Evolutionary conservation across 331 rosid genomes (phyloP), one percentile per base, ranked within the genome.

Genomic region (Cydonia oblonga): DNA sequence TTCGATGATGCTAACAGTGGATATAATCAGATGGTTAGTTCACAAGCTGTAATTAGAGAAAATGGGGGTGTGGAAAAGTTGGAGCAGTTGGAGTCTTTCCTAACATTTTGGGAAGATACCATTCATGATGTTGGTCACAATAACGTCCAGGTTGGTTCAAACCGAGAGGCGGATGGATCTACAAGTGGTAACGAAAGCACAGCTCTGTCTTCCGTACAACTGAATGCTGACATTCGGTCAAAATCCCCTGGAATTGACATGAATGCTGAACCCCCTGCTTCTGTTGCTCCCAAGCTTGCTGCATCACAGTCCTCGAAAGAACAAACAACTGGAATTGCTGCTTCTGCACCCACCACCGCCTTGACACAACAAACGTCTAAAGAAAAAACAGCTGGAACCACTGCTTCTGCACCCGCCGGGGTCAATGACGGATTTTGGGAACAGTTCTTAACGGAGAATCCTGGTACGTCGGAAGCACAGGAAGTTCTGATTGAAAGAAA

Each of bases 381-480:
- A 73, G 87, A 78, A 68, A 83, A 81, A 68, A 78, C 54, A 10
- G 70, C 18, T 15, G 90, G 29, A 60, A 44, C 78, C 53, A 38
- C 86, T 30, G 35, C 71, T 29, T 30, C 77, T 18, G 78, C 56
- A 33, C 63, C 81, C 8, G 72, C 90, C 3, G 92, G 91, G 68
- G 86, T 76, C 61, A 93, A 93, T 80, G 95, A 91, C 22, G 66
- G 73, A n/a, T 93, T 93, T 71, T 93, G 98, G 98, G 92, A 91
- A 76, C 95, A 86, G 70, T 91, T 87, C 84, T 88, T 93, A 89
- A 89, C 92, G 2, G 98, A 93, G 86, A 82, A 86, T 80, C 95
- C 97, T 24, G 98, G 93, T 70, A 84, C 98, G 49, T 72, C 90
- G 1, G 93, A 85, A 30, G 69, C 90, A 24, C 91, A 79, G 49